Conservation (phyloP, 2,329 filamentous ascomycete genomes). For the Mariannaea elegans region DNA sequence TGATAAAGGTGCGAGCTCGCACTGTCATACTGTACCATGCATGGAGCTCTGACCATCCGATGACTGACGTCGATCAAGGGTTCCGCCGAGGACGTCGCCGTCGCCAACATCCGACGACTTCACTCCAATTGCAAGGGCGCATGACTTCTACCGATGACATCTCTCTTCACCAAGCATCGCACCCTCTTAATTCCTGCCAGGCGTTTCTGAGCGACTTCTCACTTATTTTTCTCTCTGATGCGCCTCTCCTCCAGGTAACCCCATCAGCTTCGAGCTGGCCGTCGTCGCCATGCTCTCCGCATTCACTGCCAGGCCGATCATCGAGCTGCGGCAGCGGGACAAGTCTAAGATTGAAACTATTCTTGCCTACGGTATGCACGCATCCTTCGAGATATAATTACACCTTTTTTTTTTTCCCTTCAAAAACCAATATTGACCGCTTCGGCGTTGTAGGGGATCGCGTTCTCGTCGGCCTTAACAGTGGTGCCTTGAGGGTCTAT, state of each 20-base stretch:
- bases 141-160: background rate
- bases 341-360: slow-evolving; percentile 98
- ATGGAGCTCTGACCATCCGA: slow-evolving; percentile 38
- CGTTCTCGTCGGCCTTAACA: slow-evolving; percentile 90
- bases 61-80: slow-evolving; percentile 41
- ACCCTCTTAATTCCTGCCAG: background rate
- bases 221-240: slow-evolving; percentile 39
- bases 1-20: slow-evolving; percentile 21
- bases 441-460: slow-evolving; percentile 73
- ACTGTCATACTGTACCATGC: slow-evolving; percentile 37
- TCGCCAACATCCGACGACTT: slow-evolving; percentile 12
- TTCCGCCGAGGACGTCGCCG: slow-evolving; percentile 27
- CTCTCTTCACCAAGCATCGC: background rate
- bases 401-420: background rate
- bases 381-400: background rate
- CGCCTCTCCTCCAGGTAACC: slow-evolving; percentile 40
- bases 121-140: slow-evolving; percentile 10
- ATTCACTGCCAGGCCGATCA: slow-evolving; percentile 93
- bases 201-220: background rate
- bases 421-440: slow-evolving; percentile 14
- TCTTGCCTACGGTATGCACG: slow-evolving; percentile 79
- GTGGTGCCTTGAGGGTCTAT: slow-evolving; percentile 88
- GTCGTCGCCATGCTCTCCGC: slow-evolving; percentile 85
- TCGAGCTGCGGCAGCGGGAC: slow-evolving; percentile 95
- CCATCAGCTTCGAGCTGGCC: slow-evolving; percentile 53